Evolutionary conservation across 805 yeast species (phyloP).

Genomic region (Vanderwaltozyma verrucispora): DNA sequence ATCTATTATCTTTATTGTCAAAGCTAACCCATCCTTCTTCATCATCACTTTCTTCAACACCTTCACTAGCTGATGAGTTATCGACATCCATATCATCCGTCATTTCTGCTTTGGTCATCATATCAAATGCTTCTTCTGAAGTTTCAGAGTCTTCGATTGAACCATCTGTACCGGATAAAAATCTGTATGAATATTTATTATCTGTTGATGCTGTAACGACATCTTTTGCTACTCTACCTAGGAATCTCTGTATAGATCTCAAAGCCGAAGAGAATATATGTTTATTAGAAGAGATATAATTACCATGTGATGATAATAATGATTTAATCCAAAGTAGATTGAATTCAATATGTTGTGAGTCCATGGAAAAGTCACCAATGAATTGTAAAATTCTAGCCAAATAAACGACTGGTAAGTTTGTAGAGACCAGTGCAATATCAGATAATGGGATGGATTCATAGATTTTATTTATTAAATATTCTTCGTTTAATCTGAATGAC

Average conservation of each 20-base stretch:
- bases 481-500: slow-evolving; percentile 89
- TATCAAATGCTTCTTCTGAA: slow-evolving; percentile 19
- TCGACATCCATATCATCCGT: slow-evolving; percentile 18
- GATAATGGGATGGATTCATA: slow-evolving; percentile 63
- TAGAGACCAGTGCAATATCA: slow-evolving; percentile 57
- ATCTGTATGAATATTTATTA: slow-evolving; percentile 45
- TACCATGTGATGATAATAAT: slow-evolving; percentile 65
- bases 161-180: slow-evolving; percentile 33
- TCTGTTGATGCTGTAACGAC: slow-evolving; percentile 44
- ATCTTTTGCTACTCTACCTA: slow-evolving; percentile 65
- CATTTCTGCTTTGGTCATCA: slow-evolving; percentile 17
- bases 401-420: slow-evolving; percentile 70
- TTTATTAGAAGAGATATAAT: slow-evolving; percentile 51
- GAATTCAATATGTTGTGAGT: slow-evolving; percentile 77
- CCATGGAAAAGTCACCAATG: slow-evolving; percentile 55
- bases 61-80: slow-evolving; percentile 16
- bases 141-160: slow-evolving; percentile 14
- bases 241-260: slow-evolving; percentile 64
- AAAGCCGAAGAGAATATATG: slow-evolving; percentile 53
- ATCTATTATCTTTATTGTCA: slow-evolving; percentile 18
- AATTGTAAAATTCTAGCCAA: slow-evolving; percentile 56
- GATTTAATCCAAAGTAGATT: slow-evolving; percentile 71
- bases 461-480: slow-evolving; percentile 56
- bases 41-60: slow-evolving; percentile 27
- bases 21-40: slow-evolving; percentile 31